Evolutionary conservation across 2,329 filamentous ascomycete genomes (phyloP).

Genomic region (Didymella exigua): DNA sequence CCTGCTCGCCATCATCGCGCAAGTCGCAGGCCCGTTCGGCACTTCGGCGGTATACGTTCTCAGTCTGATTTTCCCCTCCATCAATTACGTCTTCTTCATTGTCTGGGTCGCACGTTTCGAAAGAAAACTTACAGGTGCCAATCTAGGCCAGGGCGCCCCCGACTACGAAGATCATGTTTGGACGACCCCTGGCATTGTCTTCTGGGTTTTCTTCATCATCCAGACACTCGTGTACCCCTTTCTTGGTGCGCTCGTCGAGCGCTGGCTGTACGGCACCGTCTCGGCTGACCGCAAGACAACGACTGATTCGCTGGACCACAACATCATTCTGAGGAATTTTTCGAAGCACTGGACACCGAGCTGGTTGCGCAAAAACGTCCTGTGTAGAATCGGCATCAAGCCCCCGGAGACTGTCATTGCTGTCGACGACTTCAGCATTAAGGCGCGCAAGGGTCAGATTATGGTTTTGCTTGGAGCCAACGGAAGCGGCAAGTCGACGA

Average conservation of each 20-base stretch:
- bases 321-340: conserved; percentile 74
- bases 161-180: conserved; percentile 54
- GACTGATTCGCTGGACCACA: conserved; percentile 49
- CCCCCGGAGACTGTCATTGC: conserved; percentile 73
- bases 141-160: conserved; percentile 68
- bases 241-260: conserved; percentile 75
- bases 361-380: conserved; percentile 59
- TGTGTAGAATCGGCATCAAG: conserved; percentile 55
- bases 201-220: conserved; percentile 77
- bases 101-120: conserved; percentile 80
- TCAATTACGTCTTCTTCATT: conserved; percentile 85
- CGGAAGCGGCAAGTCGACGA: conserved; percentile 88
- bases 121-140: conserved; percentile 61
- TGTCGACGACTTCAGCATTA: conserved; percentile 74
- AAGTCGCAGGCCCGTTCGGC: conserved; percentile 68
- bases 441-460: conserved; percentile 78
- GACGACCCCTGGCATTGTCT: conserved; percentile 71
- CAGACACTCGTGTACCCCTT: conserved; percentile 81
- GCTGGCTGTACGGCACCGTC: conserved; percentile 74
- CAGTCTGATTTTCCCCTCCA: conserved; percentile 80
- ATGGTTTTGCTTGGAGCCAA: conserved; percentile 87
- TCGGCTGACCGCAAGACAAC: conserved; percentile 58
- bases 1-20: conserved; percentile 79
- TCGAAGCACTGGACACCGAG: conserved; percentile 78
- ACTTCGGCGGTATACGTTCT: conserved; percentile 71